A percentile compares a stretch with the other conserved stretches of the same genome.
phyloP scores from a whole-genome alignment of 257 asterid species.

The Solanum gracilifrons region DNA sequence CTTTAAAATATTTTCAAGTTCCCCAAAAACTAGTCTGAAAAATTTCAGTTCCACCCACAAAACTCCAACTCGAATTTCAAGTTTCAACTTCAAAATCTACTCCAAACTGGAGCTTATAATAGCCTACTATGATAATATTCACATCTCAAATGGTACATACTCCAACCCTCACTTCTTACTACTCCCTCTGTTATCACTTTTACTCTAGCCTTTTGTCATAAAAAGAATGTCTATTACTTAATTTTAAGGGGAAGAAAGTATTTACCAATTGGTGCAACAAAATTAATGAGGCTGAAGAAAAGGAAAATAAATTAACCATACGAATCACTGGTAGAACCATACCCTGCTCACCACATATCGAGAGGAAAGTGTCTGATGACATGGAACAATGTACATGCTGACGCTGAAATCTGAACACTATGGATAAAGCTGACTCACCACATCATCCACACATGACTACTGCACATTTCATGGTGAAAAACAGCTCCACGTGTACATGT shows the following conservation, averaged over 20 bases:
- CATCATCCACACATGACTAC: neutral
- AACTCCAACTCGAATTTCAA: neutral
- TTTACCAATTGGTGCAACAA: neutral
- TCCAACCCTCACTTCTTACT: neutral
- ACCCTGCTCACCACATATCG: neutral
- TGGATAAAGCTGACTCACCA: constrained; percentile 1
- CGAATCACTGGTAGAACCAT: neutral
- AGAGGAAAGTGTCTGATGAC: neutral
- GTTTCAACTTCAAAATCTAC: neutral
- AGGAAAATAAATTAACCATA: neutral
- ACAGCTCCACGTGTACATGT: constrained; percentile 23
- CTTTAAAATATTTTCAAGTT: too few relatives aligned
- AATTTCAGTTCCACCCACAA: neutral
- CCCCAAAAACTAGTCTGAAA: neutral
- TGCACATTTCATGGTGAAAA: constrained; percentile 27
- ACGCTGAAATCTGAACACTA: neutral
- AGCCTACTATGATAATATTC: neutral
- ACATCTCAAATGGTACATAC: neutral
- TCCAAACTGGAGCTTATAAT: neutral
- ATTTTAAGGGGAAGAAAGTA: neutral
- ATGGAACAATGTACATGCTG: neutral
- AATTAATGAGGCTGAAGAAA: too few relatives aligned
- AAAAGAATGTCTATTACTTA: neutral
- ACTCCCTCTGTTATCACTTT: neutral
- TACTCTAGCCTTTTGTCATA: neutral